These are phyloP conservation scores for Adiantum capillusveneris DNA, from an alignment of 75 land plant genomes.

Conservation along the genomic window DNA sequence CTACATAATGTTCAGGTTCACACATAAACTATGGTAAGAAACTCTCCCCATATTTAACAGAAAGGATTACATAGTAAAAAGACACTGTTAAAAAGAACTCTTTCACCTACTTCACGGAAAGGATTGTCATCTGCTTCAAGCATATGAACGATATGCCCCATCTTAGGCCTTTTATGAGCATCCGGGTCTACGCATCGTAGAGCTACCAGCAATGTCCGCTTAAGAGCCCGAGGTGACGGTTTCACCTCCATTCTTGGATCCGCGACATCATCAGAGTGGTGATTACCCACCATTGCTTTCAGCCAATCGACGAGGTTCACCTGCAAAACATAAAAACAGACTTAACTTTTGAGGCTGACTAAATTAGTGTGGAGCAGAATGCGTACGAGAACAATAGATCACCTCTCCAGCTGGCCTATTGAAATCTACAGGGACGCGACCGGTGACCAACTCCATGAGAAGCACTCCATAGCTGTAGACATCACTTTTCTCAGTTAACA, in stretches of 20 bases:
- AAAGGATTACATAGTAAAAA: too few relatives aligned
- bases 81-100: too few relatives aligned
- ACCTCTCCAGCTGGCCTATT: slow-evolving; percentile 57
- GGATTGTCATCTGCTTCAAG: slow-evolving; percentile 71
- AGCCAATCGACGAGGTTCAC: slow-evolving; percentile 81
- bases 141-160: slow-evolving; percentile 71
- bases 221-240: slow-evolving; percentile 50
- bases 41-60: too few relatives aligned
- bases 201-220: slow-evolving; percentile 56
- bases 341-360: too few relatives aligned
- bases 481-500: slow-evolving; percentile 69
- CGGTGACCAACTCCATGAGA: slow-evolving; percentile 60
- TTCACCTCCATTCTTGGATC: slow-evolving; percentile 51
- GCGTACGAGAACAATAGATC: background rate
- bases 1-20: too few relatives aligned
- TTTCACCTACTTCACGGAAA: slow-evolving; percentile 39
- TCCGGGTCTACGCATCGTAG: slow-evolving; percentile 71
- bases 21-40: too few relatives aligned
- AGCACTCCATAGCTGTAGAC: slow-evolving; percentile 66
- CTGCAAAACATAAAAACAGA: slow-evolving; percentile 14
- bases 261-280: slow-evolving; percentile 62
- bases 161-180: slow-evolving; percentile 56
- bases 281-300: slow-evolving; percentile 60
- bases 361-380: too few relatives aligned
- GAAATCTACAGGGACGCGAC: slow-evolving; percentile 70